phyloP scores from a whole-genome alignment of 352 stramenopile species.

The Globisporangium uncinulatum region DNA sequence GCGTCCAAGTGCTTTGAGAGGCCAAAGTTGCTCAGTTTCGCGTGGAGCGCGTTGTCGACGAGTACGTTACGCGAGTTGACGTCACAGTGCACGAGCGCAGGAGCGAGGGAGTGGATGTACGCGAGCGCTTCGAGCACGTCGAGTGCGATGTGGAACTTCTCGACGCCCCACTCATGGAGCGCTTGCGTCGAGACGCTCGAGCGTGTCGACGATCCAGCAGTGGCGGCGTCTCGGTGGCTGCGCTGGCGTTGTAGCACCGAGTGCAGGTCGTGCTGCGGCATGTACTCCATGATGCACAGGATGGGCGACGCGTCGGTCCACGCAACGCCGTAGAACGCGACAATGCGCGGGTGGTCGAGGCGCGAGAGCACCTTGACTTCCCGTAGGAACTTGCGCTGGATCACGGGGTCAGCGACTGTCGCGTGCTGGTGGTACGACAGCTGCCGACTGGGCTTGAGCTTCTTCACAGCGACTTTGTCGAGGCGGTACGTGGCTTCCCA shows the following conservation, averaged over 20 bases:
- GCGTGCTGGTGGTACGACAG: slow-evolving; percentile 18
- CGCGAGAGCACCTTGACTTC: slow-evolving; percentile 45
- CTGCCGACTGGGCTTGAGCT: slow-evolving; percentile 21
- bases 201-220: not conserved
- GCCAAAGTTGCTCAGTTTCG: slow-evolving; percentile 25
- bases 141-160: slow-evolving; percentile 36
- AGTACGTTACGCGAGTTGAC: slow-evolving; percentile 26
- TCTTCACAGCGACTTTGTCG: slow-evolving; percentile 34
- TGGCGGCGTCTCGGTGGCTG: not conserved
- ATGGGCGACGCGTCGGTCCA: slow-evolving; percentile 31
- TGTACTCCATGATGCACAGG: slow-evolving; percentile 38
- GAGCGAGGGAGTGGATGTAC: slow-evolving; percentile 26
- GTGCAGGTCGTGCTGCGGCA: slow-evolving; percentile 34
- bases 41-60: slow-evolving; percentile 12
- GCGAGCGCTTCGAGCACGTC: slow-evolving; percentile 37
- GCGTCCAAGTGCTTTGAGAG: slow-evolving; percentile 16
- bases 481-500: slow-evolving; percentile 35
- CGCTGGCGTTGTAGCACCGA: slow-evolving; percentile 14
- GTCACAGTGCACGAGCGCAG: slow-evolving; percentile 20
- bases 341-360: slow-evolving; percentile 43
- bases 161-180: slow-evolving; percentile 18
- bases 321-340: slow-evolving; percentile 41
- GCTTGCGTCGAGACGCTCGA: not conserved
- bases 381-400: slow-evolving; percentile 40
- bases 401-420: slow-evolving; percentile 17